Percentiles rank a stretch among this genome's conserved stretches.
Evolutionary conservation across 2,329 filamentous ascomycete species (phyloP).

Genomic region (Phoma sp.): DNA sequence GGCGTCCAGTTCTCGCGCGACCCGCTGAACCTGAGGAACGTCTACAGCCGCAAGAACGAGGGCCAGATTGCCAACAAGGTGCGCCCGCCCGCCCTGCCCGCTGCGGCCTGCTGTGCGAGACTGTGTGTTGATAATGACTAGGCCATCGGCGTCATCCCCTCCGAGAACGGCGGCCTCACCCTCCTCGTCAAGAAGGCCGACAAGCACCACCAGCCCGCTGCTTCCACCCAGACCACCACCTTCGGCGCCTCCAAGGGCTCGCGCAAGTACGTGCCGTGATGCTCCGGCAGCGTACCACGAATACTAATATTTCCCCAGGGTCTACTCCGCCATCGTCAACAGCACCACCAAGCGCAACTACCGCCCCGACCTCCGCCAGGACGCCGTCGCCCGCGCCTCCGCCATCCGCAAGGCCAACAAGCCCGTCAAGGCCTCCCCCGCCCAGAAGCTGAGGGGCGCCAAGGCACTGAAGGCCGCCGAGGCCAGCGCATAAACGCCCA

Average conservation of each 20-base stretch:
- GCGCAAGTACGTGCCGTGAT: conserved; percentile 87
- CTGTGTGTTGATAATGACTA: conserved; percentile 45
- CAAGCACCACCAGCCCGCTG: conserved; percentile 75
- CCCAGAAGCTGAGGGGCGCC: conserved; percentile 77
- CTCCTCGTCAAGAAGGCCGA: conserved; percentile 85
- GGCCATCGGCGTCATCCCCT: conserved; percentile 82
- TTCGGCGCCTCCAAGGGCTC: conserved; percentile 76
- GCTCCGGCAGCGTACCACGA: background rate
- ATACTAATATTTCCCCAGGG: conserved; percentile 55
- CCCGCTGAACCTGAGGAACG: conserved; percentile 91
- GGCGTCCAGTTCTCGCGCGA: conserved; percentile 92
- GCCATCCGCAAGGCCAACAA: conserved; percentile 83
- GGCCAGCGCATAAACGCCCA: conserved; percentile 36
- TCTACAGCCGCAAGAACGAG: conserved; percentile 91
- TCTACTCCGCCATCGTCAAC: conserved; percentile 88
- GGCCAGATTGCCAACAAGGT: conserved; percentile 96
- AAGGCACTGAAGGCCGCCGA: conserved; percentile 75
- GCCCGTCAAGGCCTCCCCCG: conserved; percentile 76
- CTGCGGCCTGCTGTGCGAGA: too few species aligned
- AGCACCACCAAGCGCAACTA: conserved; percentile 84
- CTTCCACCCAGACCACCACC: conserved; percentile 69
- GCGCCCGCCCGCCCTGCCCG: conserved; percentile 43
- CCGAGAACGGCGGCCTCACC: conserved; percentile 79
- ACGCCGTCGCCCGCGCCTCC: conserved; percentile 84
- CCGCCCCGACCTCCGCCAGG: conserved; percentile 63